Evolutionary conservation across 352 stramenopile species (phyloP).

Genomic region (Pythium aristosporum): DNA sequence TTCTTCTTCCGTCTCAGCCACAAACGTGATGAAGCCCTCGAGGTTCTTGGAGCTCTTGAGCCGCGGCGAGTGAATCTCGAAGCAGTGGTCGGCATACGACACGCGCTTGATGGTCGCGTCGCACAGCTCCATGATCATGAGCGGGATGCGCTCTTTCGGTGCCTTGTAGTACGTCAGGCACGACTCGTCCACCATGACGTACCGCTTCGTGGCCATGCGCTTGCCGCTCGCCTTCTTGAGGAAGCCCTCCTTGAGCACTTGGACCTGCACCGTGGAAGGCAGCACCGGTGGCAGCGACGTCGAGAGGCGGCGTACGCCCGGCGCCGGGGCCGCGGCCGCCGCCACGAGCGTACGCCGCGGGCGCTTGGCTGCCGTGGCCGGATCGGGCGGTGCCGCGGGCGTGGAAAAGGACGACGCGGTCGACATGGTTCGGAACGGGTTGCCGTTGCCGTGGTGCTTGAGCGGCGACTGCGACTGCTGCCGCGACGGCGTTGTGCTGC

Average conservation of each 20-base stretch:
- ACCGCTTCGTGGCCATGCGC: slow-evolving; percentile 82
- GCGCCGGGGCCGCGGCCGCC: slow-evolving; percentile 45
- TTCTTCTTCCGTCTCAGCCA: slow-evolving; percentile 78
- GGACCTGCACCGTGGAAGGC: slow-evolving; percentile 64
- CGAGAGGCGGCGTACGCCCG: slow-evolving; percentile 44
- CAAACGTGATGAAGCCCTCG: slow-evolving; percentile 82
- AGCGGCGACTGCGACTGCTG: slow-evolving; percentile 22
- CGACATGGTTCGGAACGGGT: slow-evolving; percentile 26
- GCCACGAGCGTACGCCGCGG: slow-evolving; percentile 71
- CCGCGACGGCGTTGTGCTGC: slow-evolving; percentile 21
- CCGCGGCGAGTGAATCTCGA: slow-evolving; percentile 81
- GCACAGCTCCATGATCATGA: slow-evolving; percentile 83
- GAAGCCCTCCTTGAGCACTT: slow-evolving; percentile 83
- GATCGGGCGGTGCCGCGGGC: slow-evolving; percentile 13
- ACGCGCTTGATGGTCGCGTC: slow-evolving; percentile 81
- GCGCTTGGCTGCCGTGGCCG: slow-evolving; percentile 12
- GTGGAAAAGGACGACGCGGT: slow-evolving; percentile 29
- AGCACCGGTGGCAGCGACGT: slow-evolving; percentile 53
- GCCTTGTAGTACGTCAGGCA: slow-evolving; percentile 88
- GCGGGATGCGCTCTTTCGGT: slow-evolving; percentile 78
- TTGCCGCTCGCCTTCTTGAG: slow-evolving; percentile 81
- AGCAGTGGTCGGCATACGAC: slow-evolving; percentile 83
- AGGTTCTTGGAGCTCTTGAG: slow-evolving; percentile 84
- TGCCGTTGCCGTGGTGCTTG: slow-evolving; percentile 14
- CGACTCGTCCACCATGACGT: slow-evolving; percentile 85